Base-by-base conservation (phyloP, 2,329 filamentous ascomycete species). In the Colletotrichum coccodes region DNA sequence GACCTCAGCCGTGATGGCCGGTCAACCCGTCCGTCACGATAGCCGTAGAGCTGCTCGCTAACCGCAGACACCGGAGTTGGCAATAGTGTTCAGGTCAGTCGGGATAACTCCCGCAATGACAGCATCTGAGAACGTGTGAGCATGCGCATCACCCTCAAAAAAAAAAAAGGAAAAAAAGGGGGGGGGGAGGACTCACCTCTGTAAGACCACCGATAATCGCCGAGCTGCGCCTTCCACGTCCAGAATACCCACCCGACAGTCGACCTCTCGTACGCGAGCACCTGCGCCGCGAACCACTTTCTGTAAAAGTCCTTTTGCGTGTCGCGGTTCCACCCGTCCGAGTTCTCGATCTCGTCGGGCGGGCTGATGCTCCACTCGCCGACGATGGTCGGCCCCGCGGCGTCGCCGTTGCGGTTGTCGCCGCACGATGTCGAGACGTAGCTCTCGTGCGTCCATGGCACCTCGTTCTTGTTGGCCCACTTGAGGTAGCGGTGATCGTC, bases 401-500 rank as follows among this genome's bases (percentile, higher is more conserved):
- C 71, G 72, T 83, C 81, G 16, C 77, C 77, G 50, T 78, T 77
- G 23, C 83, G 81, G 71, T 85, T 77, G 63, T 83, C 81, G 12
- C 73, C 79, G 78, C 89, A 90, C 1, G 85, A 85, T 3, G 83
- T 80, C 3, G 73, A 64, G 46, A 91, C 80, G 70, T 90, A 90
- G 8, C 79, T 81, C 2, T 79, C 76, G 66, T 89, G 81, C 7
- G 79, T 82, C 1, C 80, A 77, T 1, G 77, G 61, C 28, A 88
- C 79, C 23, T 76, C 75, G 3, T 76, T 71, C 23, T 60, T 53
- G 63, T 59, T 60, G 68, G 85, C 84, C 79, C 84, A 90, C 73
- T 89, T 89, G 30, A 88, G 76, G 74, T 90, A 91, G 23, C 86
- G 82, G 72, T 90, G 88, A 74, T 89, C 84, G 74, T 90, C 88